Evolutionary conservation across 805 yeast genomes (phyloP), one percentile per base, ranked within the genome.

Genomic region (Saitoella complicata): DNA sequence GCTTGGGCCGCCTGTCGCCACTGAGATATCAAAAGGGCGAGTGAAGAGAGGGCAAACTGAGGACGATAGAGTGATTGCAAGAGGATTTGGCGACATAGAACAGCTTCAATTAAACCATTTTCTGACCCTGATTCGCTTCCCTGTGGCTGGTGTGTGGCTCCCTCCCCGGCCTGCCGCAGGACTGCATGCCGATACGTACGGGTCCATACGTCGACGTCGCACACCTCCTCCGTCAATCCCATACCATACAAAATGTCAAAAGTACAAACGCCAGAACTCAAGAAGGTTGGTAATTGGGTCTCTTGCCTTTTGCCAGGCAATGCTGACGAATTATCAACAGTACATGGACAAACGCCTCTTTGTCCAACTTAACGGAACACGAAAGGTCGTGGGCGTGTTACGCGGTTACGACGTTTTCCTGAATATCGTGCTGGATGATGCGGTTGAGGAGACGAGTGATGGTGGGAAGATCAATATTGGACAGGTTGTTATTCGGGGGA

Each of bases 321-420:
- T 21, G 39, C 9, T 8, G 5, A 9, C 6, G 10, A 13, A 31
- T 30, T 37, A 5, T 12, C 12, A 12, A 11, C 33, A 80, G 78
- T 85, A 83, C 58, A 70, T 84, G 73, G 87, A 82, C 57, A 83
- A 82, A 62, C 73, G 75, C 54, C 69, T 88, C 31, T 67, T 76
- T 9, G 65, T 88, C 11, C 81, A 80, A 51, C 68, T 88, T 48
- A 85, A 84, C 59, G 93, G 94, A 1, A 64, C 80, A 9, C 69
- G 96, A 42, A 73, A 72, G 52, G 74, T 88, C 1, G 72, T 74
- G n/a, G 97, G 97, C 1, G 72, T 73, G 8, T 69, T 88, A 45
- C 68, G 83, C 54, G 97, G 97, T 1, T 88, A 76, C 59, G 97
- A 88, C 58, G 73, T 73, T n/a, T 81, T 80, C 56, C 58, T 82